phyloP scores from a whole-genome alignment of 2,329 filamentous ascomycete genomes.

The Chlorencoelia australis region DNA sequence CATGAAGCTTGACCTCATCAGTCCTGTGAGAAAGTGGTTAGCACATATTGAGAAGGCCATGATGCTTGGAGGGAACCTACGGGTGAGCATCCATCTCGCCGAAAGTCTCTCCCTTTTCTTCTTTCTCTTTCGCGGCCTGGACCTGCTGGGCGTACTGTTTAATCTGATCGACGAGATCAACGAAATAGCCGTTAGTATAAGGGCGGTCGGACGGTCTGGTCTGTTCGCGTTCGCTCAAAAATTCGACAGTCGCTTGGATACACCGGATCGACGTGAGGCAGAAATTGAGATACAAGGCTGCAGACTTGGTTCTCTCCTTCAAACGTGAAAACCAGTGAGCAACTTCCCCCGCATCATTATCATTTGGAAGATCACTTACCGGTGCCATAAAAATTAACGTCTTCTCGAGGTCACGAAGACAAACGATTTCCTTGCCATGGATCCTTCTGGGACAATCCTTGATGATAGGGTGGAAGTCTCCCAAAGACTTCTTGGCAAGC shows the following conservation, averaged over 20 bases:
- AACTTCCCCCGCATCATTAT: constrained; percentile 49
- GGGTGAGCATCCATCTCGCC: constrained; percentile 48
- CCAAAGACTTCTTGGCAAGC: constrained; percentile 59
- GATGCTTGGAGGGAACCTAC: constrained; percentile 33
- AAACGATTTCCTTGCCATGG: constrained; percentile 75
- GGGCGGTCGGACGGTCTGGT: constrained; percentile 74
- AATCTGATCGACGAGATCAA: constrained; percentile 92
- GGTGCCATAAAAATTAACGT: constrained; percentile 82
- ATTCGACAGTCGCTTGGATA: constrained; percentile 80
- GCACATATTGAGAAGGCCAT: constrained; percentile 7
- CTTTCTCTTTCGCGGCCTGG: constrained; percentile 60
- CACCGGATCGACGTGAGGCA: constrained; percentile 84
- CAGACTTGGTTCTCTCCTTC: constrained; percentile 69
- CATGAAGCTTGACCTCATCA: constrained; percentile 70
- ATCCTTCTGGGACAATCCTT: constrained; percentile 71
- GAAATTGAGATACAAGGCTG: constrained; percentile 69
- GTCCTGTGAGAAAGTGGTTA: constrained; percentile 33
- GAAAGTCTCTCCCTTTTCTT: constrained; percentile 42
- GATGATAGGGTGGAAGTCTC: constrained; percentile 73
- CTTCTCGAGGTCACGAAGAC: constrained; percentile 89
- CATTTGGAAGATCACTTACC: constrained; percentile 62
- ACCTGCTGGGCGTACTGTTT: constrained; percentile 80
- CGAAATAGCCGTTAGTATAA: constrained; percentile 93
- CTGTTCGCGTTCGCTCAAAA: constrained; percentile 78
- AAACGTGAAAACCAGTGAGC: constrained; percentile 55